Conservation (phyloP, 495 filamentous ascomycete species). For the Penicillium bovifimosum region DNA sequence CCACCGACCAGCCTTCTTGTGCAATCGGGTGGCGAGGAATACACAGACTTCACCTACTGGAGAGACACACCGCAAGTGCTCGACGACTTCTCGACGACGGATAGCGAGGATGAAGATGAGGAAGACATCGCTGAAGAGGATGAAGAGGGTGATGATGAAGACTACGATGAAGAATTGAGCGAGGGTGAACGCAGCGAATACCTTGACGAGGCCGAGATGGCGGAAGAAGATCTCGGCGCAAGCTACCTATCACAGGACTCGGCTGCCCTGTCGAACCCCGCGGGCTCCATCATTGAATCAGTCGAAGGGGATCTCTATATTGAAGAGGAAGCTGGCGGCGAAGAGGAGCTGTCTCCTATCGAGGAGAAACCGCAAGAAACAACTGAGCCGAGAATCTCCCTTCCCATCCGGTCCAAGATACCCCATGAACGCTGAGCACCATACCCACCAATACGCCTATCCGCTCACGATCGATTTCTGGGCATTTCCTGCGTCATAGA, state of each 20-base stretch:
- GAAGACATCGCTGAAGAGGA: conserved; percentile 40
- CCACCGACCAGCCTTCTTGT: conserved; percentile 73
- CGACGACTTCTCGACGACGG: conserved; percentile 74
- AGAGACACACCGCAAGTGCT: conserved; percentile 66
- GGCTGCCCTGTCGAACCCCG: conserved; percentile 44
- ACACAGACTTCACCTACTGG: conserved; percentile 88
- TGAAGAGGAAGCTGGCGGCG: conserved; percentile 14
- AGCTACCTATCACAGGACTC: conserved; percentile 56
- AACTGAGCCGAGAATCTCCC: conserved; percentile 10
- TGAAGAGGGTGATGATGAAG: conserved; percentile 38
- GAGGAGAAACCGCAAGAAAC: conserved; percentile 2
- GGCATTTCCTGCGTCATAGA: conserved; percentile 9
- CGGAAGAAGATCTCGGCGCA: conserved; percentile 46
- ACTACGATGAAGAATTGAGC: conserved; percentile 33
- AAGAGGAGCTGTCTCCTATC: conserved; percentile 5
- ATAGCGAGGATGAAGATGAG: conserved; percentile 54
- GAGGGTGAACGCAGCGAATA: conserved; percentile 41
- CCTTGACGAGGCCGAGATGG: conserved; percentile 39
- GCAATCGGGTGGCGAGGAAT: conserved; percentile 74
- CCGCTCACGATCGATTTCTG: neutral
- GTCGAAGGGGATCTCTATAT: conserved; percentile 20
- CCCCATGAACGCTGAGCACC: conserved; percentile 13
- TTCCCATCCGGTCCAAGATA: conserved; percentile 22
- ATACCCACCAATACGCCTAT: neutral
- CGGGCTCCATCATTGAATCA: conserved; percentile 35